phyloP scores from a whole-genome alignment of 306 rosid genomes.

The Phaseolus lunatus region DNA sequence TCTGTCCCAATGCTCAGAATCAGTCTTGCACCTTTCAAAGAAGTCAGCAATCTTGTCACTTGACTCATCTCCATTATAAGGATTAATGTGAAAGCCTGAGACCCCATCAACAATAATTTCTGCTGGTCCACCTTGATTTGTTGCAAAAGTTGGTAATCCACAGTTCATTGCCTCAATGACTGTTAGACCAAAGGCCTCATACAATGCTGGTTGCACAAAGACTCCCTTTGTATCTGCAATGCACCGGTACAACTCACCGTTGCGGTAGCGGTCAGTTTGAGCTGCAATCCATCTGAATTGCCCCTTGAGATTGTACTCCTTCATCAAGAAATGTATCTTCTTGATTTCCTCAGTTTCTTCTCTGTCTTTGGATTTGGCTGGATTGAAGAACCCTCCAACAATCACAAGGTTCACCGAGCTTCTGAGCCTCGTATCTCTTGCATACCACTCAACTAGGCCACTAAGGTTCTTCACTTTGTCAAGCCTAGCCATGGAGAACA shows the following conservation, averaged over 20 bases:
- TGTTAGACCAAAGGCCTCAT: conserved; percentile 94
- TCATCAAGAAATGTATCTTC: conserved; percentile 79
- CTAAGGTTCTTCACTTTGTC: conserved; percentile 93
- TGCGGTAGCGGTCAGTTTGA: conserved; percentile 80
- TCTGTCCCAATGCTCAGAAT: conserved; percentile 66
- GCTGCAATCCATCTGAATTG: conserved; percentile 96
- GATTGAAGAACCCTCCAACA: conserved; percentile 91
- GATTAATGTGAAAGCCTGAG: conserved; percentile 86
- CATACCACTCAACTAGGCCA: conserved; percentile 91
- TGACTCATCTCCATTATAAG: conserved; percentile 77
- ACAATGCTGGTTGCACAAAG: conserved; percentile 94
- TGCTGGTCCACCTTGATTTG: conserved; percentile 96
- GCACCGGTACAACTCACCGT: conserved; percentile 81
- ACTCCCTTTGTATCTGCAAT: conserved; percentile 89
- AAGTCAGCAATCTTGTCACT: conserved; percentile 81
- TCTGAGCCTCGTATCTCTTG: conserved; percentile 72
- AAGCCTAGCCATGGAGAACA: conserved; percentile 94
- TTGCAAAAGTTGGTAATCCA: conserved; percentile 92
- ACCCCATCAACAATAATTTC: conserved; percentile 84
- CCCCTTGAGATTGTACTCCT: conserved; percentile 68
- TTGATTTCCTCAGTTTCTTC: conserved; percentile 89
- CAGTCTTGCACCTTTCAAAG: conserved; percentile 79
- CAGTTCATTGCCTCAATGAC: conserved; percentile 98
- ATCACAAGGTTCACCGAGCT: conserved; percentile 79
- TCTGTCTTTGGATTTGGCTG: conserved; percentile 88